Evolutionary conservation across 148 eudicot genomes (phyloP), one percentile per base, ranked within the genome.

Genomic region (Rhododendron simsii): DNA sequence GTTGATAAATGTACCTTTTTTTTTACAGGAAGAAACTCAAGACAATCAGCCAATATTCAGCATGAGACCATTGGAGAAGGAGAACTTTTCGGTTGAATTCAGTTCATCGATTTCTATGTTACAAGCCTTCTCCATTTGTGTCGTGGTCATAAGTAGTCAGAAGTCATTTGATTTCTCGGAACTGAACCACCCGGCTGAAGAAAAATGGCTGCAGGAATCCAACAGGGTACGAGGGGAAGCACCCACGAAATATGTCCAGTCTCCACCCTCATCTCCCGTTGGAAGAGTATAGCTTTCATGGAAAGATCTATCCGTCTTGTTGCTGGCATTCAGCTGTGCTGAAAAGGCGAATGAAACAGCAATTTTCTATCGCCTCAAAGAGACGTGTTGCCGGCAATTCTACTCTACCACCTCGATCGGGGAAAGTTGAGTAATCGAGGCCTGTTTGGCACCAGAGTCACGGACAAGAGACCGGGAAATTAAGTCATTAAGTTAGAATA

Each of bases 201-300:
- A 53, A 47, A 87, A 86, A 55, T 61, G 14, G 20, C 33, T 74
- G 9, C 69, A 50, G 11, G 91, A 89, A 71, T 50, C 86, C 28
- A 41, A 84, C 55, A 6, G 28, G 44, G 63, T 67, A 3, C 74
- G 59, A 84, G 84, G 86, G 35, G 88, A 91, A 90, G 88, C 82
- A 26, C 88, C 89, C 4, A 86, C 59, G 71, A 90, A 78, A 82
- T 88, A 82, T 77, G 89, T 90, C 4, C 83, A 94, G 30, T 89
- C 89, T 87, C 98, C 95, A 30, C 98, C 96, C 28, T 84, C 89
- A 30, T 94, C 98, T 48, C 98, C 98, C 3, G 95, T 89, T 85
- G 95, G 98, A 74, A 94, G 96, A 87, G 95, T 91, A 79, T 96
- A 87, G 84, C 14, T 30, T 30, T 65, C 78, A 84, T 9, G 67